Percentiles rank a stretch among this genome's conserved stretches.
Evolutionary conservation across 2,329 filamentous ascomycete species (phyloP).

Genomic region (Colletotrichum euphorbiae): DNA sequence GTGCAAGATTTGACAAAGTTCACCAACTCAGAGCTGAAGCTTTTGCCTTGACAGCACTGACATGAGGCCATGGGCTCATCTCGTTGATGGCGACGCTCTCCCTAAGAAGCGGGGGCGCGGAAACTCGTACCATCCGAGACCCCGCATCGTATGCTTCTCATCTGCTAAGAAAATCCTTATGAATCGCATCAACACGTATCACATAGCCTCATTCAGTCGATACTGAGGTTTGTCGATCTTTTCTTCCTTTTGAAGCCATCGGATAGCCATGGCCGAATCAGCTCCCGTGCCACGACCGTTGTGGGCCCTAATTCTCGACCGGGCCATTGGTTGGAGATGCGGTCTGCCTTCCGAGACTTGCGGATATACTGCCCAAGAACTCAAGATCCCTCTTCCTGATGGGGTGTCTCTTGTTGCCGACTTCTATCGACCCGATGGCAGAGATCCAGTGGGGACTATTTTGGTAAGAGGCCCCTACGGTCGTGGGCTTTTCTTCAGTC

Average conservation of each 20-base stretch:
- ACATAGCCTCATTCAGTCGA: no score
- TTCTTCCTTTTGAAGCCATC: no score
- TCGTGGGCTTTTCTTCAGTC: conserved; percentile 10
- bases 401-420: conserved; percentile 44
- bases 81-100: neutral
- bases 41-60: neutral
- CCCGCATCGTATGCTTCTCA: neutral
- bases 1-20: no score
- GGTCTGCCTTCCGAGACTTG: conserved; percentile 35
- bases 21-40: neutral
- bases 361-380: conserved; percentile 27
- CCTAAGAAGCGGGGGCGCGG: neutral
- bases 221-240: no score
- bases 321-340: neutral
- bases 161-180: neutral
- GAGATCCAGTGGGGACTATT: conserved; percentile 35
- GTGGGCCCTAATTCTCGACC: neutral
- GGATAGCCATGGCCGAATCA: neutral
- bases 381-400: conserved; percentile 38
- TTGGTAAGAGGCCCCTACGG: conserved; percentile 41
- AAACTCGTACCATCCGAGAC: neutral
- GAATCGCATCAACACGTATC: no score
- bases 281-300: neutral
- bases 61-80: neutral
- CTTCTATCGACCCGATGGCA: conserved; percentile 41